Evolutionary conservation across 805 yeast species (phyloP).

Genomic region (Candida saitoana): DNA sequence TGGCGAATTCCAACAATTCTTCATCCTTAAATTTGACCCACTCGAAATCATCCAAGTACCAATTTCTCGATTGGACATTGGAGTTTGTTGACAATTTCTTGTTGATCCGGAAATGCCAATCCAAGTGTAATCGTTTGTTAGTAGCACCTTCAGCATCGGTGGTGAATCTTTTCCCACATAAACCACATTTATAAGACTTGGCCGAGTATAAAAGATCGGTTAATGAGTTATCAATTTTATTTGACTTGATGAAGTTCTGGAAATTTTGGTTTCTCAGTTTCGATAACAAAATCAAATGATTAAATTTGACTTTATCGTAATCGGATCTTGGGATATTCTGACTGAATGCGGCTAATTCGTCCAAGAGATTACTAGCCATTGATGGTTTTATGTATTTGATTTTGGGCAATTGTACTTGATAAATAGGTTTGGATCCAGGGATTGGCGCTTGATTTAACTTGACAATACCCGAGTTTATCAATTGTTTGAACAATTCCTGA

Average conservation of each 20-base stretch:
- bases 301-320: constrained; percentile 30
- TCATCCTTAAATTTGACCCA: constrained; percentile 79
- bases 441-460: constrained; percentile 37
- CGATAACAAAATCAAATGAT: constrained; percentile 26
- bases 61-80: constrained; percentile 66
- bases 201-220: constrained; percentile 47
- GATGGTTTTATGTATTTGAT: constrained; percentile 22
- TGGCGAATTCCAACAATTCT: constrained; percentile 34
- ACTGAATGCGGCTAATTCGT: constrained; percentile 17
- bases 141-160: constrained; percentile 52
- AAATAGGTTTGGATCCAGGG: constrained; percentile 34
- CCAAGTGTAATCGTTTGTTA: constrained; percentile 66
- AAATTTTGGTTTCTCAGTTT: constrained; percentile 17
- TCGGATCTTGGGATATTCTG: constrained; percentile 22
- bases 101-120: constrained; percentile 94
- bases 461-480: constrained; percentile 36
- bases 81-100: constrained; percentile 49
- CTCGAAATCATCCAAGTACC: constrained; percentile 70
- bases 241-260: constrained; percentile 37
- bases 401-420: constrained; percentile 28
- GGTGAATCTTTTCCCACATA: constrained; percentile 84
- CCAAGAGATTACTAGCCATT: constrained; percentile 16
- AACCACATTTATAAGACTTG: constrained; percentile 77
- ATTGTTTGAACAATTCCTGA: constrained; percentile 29
- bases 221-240: constrained; percentile 29